Conservation (phyloP, 2,329 filamentous ascomycete species). For the Graphilbum ipis-grandicollis region DNA sequence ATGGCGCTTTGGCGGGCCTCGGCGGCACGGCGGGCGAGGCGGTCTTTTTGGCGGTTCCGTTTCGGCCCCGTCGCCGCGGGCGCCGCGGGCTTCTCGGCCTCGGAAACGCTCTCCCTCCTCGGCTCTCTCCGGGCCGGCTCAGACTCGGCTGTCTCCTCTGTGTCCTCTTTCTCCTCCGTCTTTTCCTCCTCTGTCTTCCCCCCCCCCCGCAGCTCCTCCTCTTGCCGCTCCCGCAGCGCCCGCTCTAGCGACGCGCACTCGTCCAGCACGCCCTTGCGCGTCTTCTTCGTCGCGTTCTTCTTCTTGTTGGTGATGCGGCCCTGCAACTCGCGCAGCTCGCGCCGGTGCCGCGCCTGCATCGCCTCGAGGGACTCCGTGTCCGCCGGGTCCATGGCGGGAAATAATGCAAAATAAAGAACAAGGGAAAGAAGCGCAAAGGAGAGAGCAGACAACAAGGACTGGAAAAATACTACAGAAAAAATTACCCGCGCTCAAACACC, state of each 20-base stretch:
- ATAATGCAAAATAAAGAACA: too few species aligned
- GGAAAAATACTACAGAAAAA: too few species aligned
- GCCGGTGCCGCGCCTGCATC: constrained; percentile 63
- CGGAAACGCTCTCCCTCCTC: constrained; percentile 2
- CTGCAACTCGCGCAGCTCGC: constrained; percentile 77
- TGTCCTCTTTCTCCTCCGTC: constrained; percentile 6
- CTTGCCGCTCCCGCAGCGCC: constrained; percentile 48
- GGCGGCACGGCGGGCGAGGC: constrained; percentile 73
- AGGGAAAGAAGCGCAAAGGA: too few species aligned
- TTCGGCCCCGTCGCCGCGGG: constrained; percentile 26
- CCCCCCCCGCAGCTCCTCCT: constrained; percentile 34
- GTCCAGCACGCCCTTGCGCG: constrained; percentile 53
- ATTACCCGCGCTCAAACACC: too few species aligned
- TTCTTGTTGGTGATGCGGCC: constrained; percentile 83
- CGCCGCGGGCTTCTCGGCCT: neutral
- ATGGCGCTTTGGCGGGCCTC: constrained; percentile 56
- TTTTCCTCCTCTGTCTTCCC: constrained; percentile 4
- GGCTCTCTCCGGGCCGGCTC: constrained; percentile 4
- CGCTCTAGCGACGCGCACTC: constrained; percentile 59
- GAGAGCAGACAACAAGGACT: too few species aligned
- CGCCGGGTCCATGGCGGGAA: neutral
- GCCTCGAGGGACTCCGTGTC: constrained; percentile 47
- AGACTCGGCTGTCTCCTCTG: constrained; percentile 5
- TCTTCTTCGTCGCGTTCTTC: constrained; percentile 88
- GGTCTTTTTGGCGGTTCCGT: constrained; percentile 79